A percentile compares a stretch with the other conserved stretches of the same genome.
These are phyloP conservation scores for Trichoderma reesei DNA, from an alignment of 495 filamentous ascomycete species.

Conservation along the genomic window DNA sequence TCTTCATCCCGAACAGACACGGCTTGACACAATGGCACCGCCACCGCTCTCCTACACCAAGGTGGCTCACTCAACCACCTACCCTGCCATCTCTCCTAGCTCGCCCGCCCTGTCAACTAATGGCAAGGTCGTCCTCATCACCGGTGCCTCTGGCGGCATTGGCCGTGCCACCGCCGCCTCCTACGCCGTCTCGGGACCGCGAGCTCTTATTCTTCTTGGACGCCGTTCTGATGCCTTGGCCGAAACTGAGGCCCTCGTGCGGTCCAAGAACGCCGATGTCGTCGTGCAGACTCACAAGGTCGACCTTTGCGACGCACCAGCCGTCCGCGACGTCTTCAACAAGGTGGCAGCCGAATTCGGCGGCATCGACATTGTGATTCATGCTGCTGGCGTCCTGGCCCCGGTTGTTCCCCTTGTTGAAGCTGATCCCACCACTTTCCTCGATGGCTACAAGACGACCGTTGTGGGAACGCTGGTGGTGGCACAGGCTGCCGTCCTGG, in stretches of 20 bases:
- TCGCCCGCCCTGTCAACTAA: slow-evolving; percentile 19
- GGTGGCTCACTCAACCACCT: slow-evolving; percentile 24
- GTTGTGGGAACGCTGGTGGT: slow-evolving; percentile 25
- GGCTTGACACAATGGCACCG: slow-evolving; percentile 6
- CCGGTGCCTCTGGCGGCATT: slow-evolving; percentile 37
- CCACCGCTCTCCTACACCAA: slow-evolving; percentile 12
- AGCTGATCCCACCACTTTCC: slow-evolving; percentile 19
- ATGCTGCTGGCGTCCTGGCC: slow-evolving; percentile 25
- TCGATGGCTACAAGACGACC: slow-evolving; percentile 26
- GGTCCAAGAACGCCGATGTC: too few relatives aligned
- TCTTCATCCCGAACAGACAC: neutral
- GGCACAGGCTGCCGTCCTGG: slow-evolving; percentile 22
- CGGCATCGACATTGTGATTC: slow-evolving; percentile 28
- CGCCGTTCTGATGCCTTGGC: neutral
- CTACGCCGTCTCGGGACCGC: slow-evolving; percentile 29
- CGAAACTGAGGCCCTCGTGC: too few relatives aligned
- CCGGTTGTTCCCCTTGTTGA: slow-evolving; percentile 18
- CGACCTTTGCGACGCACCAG: neutral
- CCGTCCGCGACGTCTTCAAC: neutral
- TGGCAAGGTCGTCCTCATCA: slow-evolving; percentile 31
- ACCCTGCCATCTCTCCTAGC: slow-evolving; percentile 25
- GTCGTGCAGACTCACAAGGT: neutral
- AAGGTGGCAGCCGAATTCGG: neutral
- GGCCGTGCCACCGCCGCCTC: slow-evolving; percentile 30
- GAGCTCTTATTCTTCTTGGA: slow-evolving; percentile 11